phyloP scores from a whole-genome alignment of 2,329 filamentous ascomycete species.

The Sporothrix phasma region DNA sequence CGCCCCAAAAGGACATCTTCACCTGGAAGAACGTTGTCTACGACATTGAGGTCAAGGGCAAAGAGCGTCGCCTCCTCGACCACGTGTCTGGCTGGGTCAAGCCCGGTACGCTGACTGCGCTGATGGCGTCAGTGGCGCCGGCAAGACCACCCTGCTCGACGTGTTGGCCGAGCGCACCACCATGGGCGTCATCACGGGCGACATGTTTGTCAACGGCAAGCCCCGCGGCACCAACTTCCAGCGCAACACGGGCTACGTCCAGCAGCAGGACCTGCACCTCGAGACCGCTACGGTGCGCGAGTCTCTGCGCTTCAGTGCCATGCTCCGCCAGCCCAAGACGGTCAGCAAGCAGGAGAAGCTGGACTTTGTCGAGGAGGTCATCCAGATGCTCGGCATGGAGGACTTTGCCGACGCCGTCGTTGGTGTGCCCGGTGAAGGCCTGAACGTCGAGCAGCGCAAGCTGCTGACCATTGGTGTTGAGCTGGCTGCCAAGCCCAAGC shows the following conservation, averaged over 20 bases:
- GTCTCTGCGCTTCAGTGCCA: conserved; percentile 73
- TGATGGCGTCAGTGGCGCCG: conserved; percentile 91
- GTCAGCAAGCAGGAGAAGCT: conserved; percentile 69
- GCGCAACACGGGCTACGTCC: conserved; percentile 83
- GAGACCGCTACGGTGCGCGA: conserved; percentile 80
- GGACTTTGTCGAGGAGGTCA: conserved; percentile 81
- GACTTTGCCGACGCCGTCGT: conserved; percentile 84
- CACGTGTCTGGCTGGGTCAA: conserved; percentile 90
- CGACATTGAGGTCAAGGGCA: conserved; percentile 62
- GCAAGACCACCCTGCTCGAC: conserved; percentile 85
- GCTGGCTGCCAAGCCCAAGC: conserved; percentile 73
- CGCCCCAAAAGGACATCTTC: conserved; percentile 43
- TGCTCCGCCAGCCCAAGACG: conserved; percentile 71
- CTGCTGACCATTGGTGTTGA: conserved; percentile 89
- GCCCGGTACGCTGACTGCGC: conserved; percentile 76
- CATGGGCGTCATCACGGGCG: conserved; percentile 79
- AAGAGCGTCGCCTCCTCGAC: conserved; percentile 67
- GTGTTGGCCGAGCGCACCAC: conserved; percentile 76
- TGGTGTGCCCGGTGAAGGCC: conserved; percentile 52
- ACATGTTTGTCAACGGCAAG: conserved; percentile 59
- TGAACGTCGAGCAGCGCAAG: conserved; percentile 61
- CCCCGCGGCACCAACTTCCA: conserved; percentile 75
- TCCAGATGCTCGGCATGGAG: conserved; percentile 82
- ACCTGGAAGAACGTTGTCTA: conserved; percentile 80
- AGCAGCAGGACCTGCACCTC: conserved; percentile 86